Evolutionary conservation across 257 asterid species (phyloP), one percentile per base, ranked within the genome.

Genomic region (Ballota nigra): DNA sequence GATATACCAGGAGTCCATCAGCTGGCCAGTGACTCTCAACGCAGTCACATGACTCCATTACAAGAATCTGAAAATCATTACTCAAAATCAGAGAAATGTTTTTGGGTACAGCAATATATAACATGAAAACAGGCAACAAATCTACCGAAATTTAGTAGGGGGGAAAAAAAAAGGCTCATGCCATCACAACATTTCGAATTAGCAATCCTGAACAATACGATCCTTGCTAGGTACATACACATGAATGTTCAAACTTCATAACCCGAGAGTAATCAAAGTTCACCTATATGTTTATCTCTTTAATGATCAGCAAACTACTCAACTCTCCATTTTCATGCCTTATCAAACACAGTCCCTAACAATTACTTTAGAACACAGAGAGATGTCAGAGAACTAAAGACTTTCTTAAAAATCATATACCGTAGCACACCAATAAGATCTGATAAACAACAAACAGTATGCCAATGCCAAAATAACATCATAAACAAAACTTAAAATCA

Each of bases 1-100:
- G 96, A 76, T 82, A 89, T 64, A 86, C 82, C 69, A 86, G 78
- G 70, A 86, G 85, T 66, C 86, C 92, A 71, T 83, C 92, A 5
- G 86, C 81, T 47, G 93, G 88, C 87, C 87, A 81, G 72, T 81
- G 89, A 71, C 86, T 67, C 84, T 87, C 91, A 9, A 89, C 80
- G 62, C 96, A 89, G 73, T 86, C 86, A 41, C 92, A 86, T 58
- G 88, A 78, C 29, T 81, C 92, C 90, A 88, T 82, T 28, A 8
- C 55, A 58, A 60, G 71, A 47, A 81, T 76, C 88, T 75, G 83
- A 55, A 78, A 19, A 79, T 10, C 71, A 58, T 52, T 64, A 71
- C 15, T 45, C 36, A 34, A 15, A 20, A 26, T 24, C 49, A 20
- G 0, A 57, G 13, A 13, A 5, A 18, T 61, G 34, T 49, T 8